Evolutionary conservation across 129 eudicot species (phyloP).

Genomic region (Pseudognaphalium luteoalbum): DNA sequence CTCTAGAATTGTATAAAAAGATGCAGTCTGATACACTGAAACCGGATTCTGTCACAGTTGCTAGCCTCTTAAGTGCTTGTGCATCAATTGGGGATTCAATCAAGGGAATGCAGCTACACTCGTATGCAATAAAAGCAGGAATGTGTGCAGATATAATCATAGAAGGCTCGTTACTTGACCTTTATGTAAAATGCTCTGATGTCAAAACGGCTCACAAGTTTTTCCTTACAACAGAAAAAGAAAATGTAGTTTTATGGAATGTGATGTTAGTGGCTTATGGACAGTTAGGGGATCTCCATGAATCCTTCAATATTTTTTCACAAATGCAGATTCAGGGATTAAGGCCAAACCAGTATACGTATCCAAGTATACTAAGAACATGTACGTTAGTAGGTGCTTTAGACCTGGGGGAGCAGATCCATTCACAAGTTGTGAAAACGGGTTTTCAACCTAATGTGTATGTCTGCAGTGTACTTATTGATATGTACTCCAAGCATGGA

Average conservation of each 20-base stretch:
- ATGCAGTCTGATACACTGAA: conserved; percentile 71
- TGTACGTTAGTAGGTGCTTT: conserved; percentile 79
- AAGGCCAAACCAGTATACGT: conserved; percentile 86
- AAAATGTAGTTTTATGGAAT: conserved; percentile 91
- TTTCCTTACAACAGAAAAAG: conserved; percentile 60
- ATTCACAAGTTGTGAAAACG: conserved; percentile 74
- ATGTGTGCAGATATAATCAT: conserved; percentile 74
- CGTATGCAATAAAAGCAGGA: conserved; percentile 81
- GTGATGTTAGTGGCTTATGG: conserved; percentile 98
- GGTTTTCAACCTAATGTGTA: conserved; percentile 86
- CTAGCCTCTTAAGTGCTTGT: conserved; percentile 79
- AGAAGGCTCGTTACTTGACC: conserved; percentile 95
- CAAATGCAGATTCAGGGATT: conserved; percentile 68
- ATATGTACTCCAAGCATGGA: conserved; percentile 94
- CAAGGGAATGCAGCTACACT: conserved; percentile 79
- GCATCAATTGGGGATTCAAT: conserved; percentile 60
- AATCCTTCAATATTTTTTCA: conserved; percentile 50
- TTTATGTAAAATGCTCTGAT: conserved; percentile 90
- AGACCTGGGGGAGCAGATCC: conserved; percentile 85
- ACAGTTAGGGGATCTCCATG: conserved; percentile 65
- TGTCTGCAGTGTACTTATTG: conserved; percentile 90
- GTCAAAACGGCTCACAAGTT: conserved; percentile 64
- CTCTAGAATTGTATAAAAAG: conserved; percentile 57
- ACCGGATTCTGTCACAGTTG: conserved; percentile 86
- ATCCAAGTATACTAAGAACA: conserved; percentile 90